Evolutionary conservation across 2,329 filamentous ascomycete species (phyloP), one percentile per base, ranked within the genome.

Genomic region (Parafenestella ontariensis): DNA sequence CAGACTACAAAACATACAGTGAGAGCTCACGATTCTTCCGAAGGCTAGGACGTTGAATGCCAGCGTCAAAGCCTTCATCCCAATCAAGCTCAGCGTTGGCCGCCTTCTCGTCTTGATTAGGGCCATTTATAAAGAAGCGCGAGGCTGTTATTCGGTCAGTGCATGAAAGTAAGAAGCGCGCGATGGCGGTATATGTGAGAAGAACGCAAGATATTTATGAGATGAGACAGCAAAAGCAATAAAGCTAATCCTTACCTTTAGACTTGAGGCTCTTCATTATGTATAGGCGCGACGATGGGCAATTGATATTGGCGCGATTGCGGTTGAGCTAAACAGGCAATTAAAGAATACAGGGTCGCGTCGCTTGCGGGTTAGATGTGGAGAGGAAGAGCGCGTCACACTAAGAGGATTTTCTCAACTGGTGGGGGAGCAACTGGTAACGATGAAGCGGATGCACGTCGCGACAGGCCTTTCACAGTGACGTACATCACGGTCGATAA

Each of bases 251-350:
- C 48, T 18, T 61, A 61, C 65, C 61, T 59, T 64, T 66, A 18
- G 33, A 45, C 44, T 58, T 62, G 31, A 69, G 54, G 17, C 49
- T 60, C 43, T 64, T 64, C 66, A 66, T 67, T 4, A 10, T 58
- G 40, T 15, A 26, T 42, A 10, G 24, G 6, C 15, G 24, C 28
- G 40, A 18, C 23, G 21, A 13, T 18, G 11, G n/a, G 9, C 8
- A 17, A 18, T 43, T 6, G 8, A 11, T 31, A 20, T 24, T 13
- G n/a, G 11, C 18, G 21, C 17, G 24, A 9, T 11, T 3, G 15
- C 36, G 23, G 24, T 40, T 24, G 15, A 24, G 23, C 10, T 10
- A 40, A 15, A 13, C 20, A 4, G 8, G 24, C 13, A 13, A 13
- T 21, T 20, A 29, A 18, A 13, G 42, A 18, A 29, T 34, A 21